These are phyloP conservation scores for Fonsecaea erecta DNA, from an alignment of 2,329 filamentous ascomycete genomes.

Conservation along the genomic window DNA sequence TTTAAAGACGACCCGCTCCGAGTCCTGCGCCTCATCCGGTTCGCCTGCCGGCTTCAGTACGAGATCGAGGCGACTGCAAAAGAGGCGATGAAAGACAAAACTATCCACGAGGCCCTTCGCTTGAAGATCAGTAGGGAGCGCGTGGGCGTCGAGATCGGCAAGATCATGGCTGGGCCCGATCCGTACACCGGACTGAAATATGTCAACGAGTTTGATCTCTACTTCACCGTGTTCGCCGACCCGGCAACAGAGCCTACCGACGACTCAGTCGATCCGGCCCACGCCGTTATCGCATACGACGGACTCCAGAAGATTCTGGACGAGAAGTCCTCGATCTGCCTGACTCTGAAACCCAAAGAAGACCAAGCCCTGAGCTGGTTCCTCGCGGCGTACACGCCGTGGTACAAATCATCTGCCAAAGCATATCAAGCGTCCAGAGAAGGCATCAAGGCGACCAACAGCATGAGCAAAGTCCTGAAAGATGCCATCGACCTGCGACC, in stretches of 20 bases:
- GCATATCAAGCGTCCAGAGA: conserved; percentile 37
- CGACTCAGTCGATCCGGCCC: conserved; percentile 3
- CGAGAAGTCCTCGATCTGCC: conserved; percentile 29
- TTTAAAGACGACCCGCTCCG: conserved; percentile 93
- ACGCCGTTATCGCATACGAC: conserved; percentile 26
- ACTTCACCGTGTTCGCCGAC: conserved; percentile 35
- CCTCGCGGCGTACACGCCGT: conserved; percentile 38
- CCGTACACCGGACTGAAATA: conserved; percentile 34
- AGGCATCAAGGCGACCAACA: conserved; percentile 40
- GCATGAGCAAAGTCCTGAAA: conserved; percentile 35
- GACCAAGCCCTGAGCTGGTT: conserved; percentile 35
- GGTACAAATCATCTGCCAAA: conserved; percentile 18
- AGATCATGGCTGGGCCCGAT: conserved; percentile 76
- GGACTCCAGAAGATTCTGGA: conserved; percentile 28
- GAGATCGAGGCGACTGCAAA: conserved; percentile 72
- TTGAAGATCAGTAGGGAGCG: conserved; percentile 91
- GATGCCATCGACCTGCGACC: conserved; percentile 35
- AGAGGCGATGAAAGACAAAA: conserved; percentile 73
- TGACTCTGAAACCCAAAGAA: conserved; percentile 31
- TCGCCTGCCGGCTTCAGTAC: conserved; percentile 83
- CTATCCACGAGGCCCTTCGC: conserved; percentile 78
- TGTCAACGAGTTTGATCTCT: conserved; percentile 35
- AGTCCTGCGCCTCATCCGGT: conserved; percentile 83
- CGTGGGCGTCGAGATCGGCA: conserved; percentile 84
- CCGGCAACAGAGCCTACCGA: conserved; percentile 12